These are phyloP conservation scores for Clonostachys solani DNA, from an alignment of 2,329 filamentous ascomycete genomes.

Conservation along the genomic window DNA sequence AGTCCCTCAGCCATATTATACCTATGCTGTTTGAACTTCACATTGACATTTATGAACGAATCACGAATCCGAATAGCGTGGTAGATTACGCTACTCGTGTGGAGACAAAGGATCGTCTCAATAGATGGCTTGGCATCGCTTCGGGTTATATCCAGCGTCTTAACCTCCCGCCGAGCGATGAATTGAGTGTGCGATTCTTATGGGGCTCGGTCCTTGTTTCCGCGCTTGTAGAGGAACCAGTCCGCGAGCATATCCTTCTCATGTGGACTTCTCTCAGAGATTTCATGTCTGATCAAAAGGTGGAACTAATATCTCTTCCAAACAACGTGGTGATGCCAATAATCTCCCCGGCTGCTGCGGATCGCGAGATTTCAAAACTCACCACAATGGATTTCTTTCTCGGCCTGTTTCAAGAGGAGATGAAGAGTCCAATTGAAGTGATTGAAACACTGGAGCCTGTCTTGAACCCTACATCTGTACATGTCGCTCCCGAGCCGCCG, in stretches of 20 bases:
- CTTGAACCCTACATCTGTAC: slow-evolving; percentile 66
- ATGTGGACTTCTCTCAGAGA: slow-evolving; percentile 57
- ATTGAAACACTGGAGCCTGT: slow-evolving; percentile 94
- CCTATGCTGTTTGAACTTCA: slow-evolving; percentile 60
- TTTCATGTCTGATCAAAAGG: slow-evolving; percentile 34
- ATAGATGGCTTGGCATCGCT: slow-evolving; percentile 47
- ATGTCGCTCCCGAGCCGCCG: slow-evolving; percentile 12
- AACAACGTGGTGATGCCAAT: slow-evolving; percentile 91
- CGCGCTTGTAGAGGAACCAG: slow-evolving; percentile 45
- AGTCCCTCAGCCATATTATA: slow-evolving; percentile 36
- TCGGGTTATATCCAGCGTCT: slow-evolving; percentile 36
- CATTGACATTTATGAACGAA: slow-evolving; percentile 55
- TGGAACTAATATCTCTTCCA: slow-evolving; percentile 54
- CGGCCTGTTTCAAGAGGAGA: slow-evolving; percentile 79
- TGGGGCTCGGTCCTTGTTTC: slow-evolving; percentile 53
- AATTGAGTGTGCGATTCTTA: slow-evolving; percentile 46
- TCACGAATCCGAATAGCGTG: slow-evolving; percentile 51
- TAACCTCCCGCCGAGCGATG: slow-evolving; percentile 23
- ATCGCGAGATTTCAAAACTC: slow-evolving; percentile 85
- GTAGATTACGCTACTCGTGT: slow-evolving; percentile 43
- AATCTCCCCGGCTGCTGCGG: slow-evolving; percentile 76
- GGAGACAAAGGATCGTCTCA: slow-evolving; percentile 44
- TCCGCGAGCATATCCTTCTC: slow-evolving; percentile 51
- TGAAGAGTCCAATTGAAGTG: slow-evolving; percentile 74
- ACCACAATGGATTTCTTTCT: slow-evolving; percentile 97